phyloP scores from a whole-genome alignment of 495 filamentous ascomycete genomes.

The Rostrohypoxylon terebratum region DNA sequence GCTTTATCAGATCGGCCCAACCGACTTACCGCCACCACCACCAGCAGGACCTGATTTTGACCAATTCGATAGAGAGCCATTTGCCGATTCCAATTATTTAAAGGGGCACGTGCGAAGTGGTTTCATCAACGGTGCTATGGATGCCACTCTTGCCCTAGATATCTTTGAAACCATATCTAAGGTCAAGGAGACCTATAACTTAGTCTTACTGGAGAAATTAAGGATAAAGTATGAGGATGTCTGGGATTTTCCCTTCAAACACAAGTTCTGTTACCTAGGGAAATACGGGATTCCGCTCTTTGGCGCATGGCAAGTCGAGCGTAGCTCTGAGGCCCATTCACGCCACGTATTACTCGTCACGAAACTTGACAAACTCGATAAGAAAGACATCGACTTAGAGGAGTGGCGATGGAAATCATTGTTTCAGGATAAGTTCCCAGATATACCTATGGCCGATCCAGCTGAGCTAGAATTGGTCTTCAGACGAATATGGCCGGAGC shows the following conservation, averaged over 20 bases:
- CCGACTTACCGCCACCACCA: background rate
- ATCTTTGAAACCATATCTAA: background rate
- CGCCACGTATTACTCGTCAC: background rate
- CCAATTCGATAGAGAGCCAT: background rate
- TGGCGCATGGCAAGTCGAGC: slow-evolving; percentile 10
- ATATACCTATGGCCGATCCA: background rate
- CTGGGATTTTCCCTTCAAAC: background rate
- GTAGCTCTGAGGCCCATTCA: background rate
- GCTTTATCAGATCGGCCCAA: background rate
- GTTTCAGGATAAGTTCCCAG: too few relatives aligned
- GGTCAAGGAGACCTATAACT: background rate
- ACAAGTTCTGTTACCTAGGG: background rate
- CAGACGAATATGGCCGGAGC: slow-evolving; percentile 1
- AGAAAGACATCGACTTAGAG: background rate
- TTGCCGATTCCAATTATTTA: background rate
- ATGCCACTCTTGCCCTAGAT: slow-evolving; percentile 1
- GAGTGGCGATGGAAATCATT: background rate
- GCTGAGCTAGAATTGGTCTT: background rate
- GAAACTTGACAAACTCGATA: background rate
- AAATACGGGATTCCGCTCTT: slow-evolving; percentile 3
- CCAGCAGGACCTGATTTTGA: background rate
- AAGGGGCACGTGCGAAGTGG: background rate
- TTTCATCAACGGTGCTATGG: slow-evolving; percentile 9
- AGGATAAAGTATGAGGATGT: background rate
- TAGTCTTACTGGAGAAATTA: background rate